Evolutionary conservation across 2,329 filamentous ascomycete species (phyloP).

Genomic region (Fusarium pseudoanthophilum): DNA sequence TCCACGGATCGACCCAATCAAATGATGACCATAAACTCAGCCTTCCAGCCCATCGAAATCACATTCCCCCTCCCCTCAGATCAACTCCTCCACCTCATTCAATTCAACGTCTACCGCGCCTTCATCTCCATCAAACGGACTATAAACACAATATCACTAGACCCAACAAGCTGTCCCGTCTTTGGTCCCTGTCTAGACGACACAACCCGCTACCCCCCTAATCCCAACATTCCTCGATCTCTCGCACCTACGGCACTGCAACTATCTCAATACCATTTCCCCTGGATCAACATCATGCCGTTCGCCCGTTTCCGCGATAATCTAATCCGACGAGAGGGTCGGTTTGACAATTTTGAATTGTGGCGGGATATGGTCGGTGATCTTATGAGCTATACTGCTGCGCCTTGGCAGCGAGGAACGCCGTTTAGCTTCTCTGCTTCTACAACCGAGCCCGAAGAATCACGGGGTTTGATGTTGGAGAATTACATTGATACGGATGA

Average conservation of each 20-base stretch:
- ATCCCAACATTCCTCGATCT: neutral
- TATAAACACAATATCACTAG: neutral
- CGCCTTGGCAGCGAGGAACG: neutral
- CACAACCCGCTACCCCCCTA: neutral
- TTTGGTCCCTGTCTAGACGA: neutral
- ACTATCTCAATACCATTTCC: neutral
- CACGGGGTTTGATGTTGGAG: rapidly evolving
- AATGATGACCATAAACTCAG: rapidly evolving
- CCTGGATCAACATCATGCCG: neutral
- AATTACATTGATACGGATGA: neutral
- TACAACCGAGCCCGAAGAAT: rapidly evolving
- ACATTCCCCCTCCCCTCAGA: neutral
- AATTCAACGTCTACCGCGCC: neutral
- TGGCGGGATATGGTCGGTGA: neutral
- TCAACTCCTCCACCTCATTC: neutral
- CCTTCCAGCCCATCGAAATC: rapidly evolving
- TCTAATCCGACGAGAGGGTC: neutral
- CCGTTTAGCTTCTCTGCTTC: neutral
- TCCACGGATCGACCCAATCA: rapidly evolving
- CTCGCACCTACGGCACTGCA: neutral
- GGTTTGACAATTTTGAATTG: neutral
- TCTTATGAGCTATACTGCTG: neutral
- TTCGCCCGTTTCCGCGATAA: neutral
- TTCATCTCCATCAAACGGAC: conserved; percentile 1
- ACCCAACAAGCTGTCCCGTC: neutral